phyloP scores from a whole-genome alignment of 768 basidiomycete species.

The Podaxis rugospora region DNA sequence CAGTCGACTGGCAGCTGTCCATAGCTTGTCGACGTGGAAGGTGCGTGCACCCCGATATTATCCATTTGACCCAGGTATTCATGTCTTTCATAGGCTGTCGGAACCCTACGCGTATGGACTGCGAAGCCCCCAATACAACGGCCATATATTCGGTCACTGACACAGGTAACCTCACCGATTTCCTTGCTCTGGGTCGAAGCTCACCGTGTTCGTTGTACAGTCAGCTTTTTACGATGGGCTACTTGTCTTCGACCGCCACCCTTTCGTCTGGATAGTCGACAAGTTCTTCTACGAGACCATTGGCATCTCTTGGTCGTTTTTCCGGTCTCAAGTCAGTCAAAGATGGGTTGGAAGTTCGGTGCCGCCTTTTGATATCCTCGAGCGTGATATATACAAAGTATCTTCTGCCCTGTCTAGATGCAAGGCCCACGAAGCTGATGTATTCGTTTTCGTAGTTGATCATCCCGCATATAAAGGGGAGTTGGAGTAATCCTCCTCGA shows the following conservation, averaged over 20 bases:
- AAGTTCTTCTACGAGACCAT: constrained; percentile 62
- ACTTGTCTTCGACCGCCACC: constrained; percentile 46
- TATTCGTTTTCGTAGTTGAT: constrained; percentile 41
- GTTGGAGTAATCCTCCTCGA: constrained; percentile 68
- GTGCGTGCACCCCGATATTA: constrained; percentile 27
- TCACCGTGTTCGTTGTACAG: constrained; percentile 26
- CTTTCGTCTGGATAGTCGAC: constrained; percentile 52
- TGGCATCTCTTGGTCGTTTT: constrained; percentile 43
- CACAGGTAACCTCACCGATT: constrained; percentile 43
- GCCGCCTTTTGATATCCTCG: constrained; percentile 35
- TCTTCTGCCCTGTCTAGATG: constrained; percentile 7
- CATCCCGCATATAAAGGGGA: constrained; percentile 50
- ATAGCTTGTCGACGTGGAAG: constrained; percentile 58
- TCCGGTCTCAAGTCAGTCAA: constrained; percentile 24
- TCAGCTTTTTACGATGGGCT: constrained; percentile 55
- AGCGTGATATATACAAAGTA: constrained; percentile 40
- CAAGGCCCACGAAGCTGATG: background rate
- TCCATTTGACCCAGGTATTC: background rate
- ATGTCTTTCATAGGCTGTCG: constrained; percentile 32
- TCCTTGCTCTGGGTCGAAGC: background rate
- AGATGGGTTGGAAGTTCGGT: constrained; percentile 33
- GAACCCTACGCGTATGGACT: constrained; percentile 46
- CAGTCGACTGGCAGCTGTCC: constrained; percentile 36
- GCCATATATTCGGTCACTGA: constrained; percentile 60
- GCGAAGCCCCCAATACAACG: constrained; percentile 33